Evolutionary conservation across 2,329 filamentous ascomycete species (phyloP).

Genomic region (Penicillium olsonii): DNA sequence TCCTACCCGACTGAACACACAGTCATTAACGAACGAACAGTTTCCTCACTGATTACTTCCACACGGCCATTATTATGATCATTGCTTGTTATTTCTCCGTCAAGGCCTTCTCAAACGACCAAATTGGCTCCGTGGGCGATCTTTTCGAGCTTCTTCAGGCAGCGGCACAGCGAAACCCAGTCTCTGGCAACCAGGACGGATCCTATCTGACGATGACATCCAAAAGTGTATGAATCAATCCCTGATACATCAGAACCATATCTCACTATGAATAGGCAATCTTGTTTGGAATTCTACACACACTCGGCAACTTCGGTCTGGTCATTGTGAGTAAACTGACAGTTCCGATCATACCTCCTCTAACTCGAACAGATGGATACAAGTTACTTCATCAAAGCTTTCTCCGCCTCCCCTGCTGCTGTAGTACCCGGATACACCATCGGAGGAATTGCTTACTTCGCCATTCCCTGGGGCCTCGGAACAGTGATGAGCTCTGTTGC

Average conservation of each 20-base stretch:
- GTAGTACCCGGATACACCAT: conserved; percentile 56
- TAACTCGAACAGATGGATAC: conserved; percentile 48
- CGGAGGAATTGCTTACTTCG: conserved; percentile 57
- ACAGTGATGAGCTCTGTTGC: conserved; percentile 54
- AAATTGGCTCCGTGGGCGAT: conserved; percentile 51
- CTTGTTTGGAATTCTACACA: conserved; percentile 53
- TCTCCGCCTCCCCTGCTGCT: conserved; percentile 49
- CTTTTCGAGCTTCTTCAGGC: conserved; percentile 55
- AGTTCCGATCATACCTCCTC: neutral
- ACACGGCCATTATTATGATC: conserved; percentile 57
- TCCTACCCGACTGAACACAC: neutral
- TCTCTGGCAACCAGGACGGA: conserved; percentile 55
- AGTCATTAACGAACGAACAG: conserved; percentile 19
- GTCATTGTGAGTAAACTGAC: conserved; percentile 44
- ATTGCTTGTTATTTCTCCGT: conserved; percentile 54
- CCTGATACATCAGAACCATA: neutral
- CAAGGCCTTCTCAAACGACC: conserved; percentile 47
- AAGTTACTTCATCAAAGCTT: conserved; percentile 57
- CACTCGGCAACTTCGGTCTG: conserved; percentile 53
- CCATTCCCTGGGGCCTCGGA: conserved; percentile 56
- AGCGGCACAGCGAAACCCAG: conserved; percentile 47
- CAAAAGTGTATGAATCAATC: conserved; percentile 45
- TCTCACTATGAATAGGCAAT: conserved; percentile 43
- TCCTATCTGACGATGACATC: conserved; percentile 60
- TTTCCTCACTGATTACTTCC: conserved; percentile 55